phyloP scores from a whole-genome alignment of 371 early-diverging fungal genomes.

The Lichtheimia ornata region DNA sequence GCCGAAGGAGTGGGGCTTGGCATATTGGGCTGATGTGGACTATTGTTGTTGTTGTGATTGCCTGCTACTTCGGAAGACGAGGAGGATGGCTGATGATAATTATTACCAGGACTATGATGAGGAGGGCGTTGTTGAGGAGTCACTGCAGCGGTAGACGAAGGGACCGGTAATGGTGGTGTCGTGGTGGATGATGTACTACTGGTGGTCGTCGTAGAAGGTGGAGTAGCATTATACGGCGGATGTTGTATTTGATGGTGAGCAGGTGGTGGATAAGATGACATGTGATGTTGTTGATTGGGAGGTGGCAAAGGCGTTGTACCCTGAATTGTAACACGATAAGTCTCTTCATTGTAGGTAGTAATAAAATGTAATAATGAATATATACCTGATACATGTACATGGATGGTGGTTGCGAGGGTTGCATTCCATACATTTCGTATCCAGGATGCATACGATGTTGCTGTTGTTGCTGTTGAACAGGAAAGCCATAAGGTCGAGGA shows the following conservation, averaged over 20 bases:
- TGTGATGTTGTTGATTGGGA: conserved; percentile 17
- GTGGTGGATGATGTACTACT: conserved; percentile 7
- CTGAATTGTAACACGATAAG: background rate
- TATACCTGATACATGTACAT: conserved; percentile 43
- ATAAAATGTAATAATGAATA: too few species aligned
- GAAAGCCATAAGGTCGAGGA: background rate
- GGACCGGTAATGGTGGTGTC: conserved; percentile 19
- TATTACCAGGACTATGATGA: conserved; percentile 1
- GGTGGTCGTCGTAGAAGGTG: background rate
- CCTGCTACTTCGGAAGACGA: conserved; percentile 8
- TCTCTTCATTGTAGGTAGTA: background rate
- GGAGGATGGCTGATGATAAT: background rate
- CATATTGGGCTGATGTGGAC: conserved; percentile 17
- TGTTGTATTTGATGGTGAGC: conserved; percentile 11
- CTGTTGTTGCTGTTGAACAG: background rate
- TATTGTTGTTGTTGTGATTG: conserved; percentile 9
- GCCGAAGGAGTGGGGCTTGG: conserved; percentile 21
- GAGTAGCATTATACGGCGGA: conserved; percentile 3
- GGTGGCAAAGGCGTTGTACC: conserved; percentile 16
- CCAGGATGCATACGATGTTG: conserved; percentile 15
- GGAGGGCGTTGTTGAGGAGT: conserved; percentile 4
- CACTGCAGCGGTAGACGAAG: background rate
- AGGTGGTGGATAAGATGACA: conserved; percentile 10
- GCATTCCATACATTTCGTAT: conserved; percentile 44
- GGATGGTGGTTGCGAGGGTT: conserved; percentile 25